Percentiles rank a stretch among this genome's conserved stretches.
phyloP scores from a whole-genome alignment of 2,329 filamentous ascomycete genomes.

The Pseudocercospora vitis region DNA sequence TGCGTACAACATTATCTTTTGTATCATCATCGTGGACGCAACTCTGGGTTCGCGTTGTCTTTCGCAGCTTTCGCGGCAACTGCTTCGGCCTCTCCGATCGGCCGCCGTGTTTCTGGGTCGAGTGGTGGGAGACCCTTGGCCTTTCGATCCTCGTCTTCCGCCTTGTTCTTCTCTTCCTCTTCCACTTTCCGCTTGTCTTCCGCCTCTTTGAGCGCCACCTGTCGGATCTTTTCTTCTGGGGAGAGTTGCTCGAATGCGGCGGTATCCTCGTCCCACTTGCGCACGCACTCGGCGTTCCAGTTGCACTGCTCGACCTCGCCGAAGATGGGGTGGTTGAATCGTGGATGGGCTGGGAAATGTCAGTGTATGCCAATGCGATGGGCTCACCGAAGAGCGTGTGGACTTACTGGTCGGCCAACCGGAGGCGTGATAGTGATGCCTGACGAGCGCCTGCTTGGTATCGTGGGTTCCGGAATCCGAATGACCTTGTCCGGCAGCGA shows the following conservation, averaged over 20 bases:
- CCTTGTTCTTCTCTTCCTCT: slow-evolving; percentile 24
- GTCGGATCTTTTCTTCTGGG: slow-evolving; percentile 59
- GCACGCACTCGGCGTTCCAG: slow-evolving; percentile 65
- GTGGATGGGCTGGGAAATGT: slow-evolving; percentile 52
- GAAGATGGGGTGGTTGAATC: slow-evolving; percentile 67
- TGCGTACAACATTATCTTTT: slow-evolving; percentile 6
- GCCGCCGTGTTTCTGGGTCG: slow-evolving; percentile 5
- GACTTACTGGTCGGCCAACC: slow-evolving; percentile 60
- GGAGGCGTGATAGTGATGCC: slow-evolving; percentile 74
- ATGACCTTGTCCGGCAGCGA: slow-evolving; percentile 71
- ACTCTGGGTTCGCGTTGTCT: slow-evolving; percentile 8
- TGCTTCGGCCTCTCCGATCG: slow-evolving; percentile 2
- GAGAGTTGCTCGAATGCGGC: slow-evolving; percentile 60
- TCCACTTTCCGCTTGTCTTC: slow-evolving; percentile 26
- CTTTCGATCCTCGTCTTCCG: slow-evolving; percentile 25
- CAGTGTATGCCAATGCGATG: neutral
- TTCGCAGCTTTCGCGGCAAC: neutral
- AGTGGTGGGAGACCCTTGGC: slow-evolving; percentile 21
- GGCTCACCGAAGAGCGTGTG: no score
- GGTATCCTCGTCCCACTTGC: slow-evolving; percentile 64
- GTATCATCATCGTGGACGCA: slow-evolving; percentile 6
- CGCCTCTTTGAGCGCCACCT: slow-evolving; percentile 37
- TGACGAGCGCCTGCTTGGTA: slow-evolving; percentile 64
- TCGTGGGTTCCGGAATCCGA: slow-evolving; percentile 71
- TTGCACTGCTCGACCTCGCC: slow-evolving; percentile 71